These are phyloP conservation scores for Pugionium cornutum DNA, from an alignment of 345 rosid genomes.

Conservation along the genomic window DNA sequence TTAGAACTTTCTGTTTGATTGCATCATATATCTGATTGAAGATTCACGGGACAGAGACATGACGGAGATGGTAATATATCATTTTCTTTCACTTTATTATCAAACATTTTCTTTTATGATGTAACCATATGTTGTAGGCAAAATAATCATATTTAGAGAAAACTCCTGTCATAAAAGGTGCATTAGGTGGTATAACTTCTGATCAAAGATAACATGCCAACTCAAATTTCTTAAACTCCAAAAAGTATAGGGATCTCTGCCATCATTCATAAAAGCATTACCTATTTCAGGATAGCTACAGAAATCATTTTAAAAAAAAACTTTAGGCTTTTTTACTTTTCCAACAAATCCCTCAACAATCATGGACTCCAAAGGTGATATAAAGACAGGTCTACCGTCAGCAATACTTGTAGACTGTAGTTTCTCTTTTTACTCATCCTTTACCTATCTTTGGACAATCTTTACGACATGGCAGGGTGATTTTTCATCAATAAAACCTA, in stretches of 20 bases:
- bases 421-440: constrained; percentile 33
- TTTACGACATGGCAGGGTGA: constrained; percentile 40
- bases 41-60: constrained; percentile 27
- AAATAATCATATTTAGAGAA: neutral
- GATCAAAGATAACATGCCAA: constrained; percentile 3
- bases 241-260: constrained; percentile 20
- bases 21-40: constrained; percentile 27
- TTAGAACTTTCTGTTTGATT: constrained; percentile 18
- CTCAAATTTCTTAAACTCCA: constrained; percentile 9
- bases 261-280: constrained; percentile 29
- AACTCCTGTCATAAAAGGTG: neutral
- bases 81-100: constrained; percentile 23
- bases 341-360: constrained; percentile 41
- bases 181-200: constrained; percentile 7
- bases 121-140: constrained; percentile 21
- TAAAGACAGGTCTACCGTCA: constrained; percentile 37
- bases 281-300: constrained; percentile 32
- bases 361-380: constrained; percentile 38
- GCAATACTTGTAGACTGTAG: constrained; percentile 32
- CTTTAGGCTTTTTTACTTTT: constrained; percentile 40
- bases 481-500: constrained; percentile 35
- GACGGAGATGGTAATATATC: constrained; percentile 12
- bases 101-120: constrained; percentile 26
- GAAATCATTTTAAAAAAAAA: constrained; percentile 4
- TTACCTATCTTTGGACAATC: constrained; percentile 28